phyloP scores from a whole-genome alignment of 768 basidiomycete genomes.

The Fistulinella prunicolor region DNA sequence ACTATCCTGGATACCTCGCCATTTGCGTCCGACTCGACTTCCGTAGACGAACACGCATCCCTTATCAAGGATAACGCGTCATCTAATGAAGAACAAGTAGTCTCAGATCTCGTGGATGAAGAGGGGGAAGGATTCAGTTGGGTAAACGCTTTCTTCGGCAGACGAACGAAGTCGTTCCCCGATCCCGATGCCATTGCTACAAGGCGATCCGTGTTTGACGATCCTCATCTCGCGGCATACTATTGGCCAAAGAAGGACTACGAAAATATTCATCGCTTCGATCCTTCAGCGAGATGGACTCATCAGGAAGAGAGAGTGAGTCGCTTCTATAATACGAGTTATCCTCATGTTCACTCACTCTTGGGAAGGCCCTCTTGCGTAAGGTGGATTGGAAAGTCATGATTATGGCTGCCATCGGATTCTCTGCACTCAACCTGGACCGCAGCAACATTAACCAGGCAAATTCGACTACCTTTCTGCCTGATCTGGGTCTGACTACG shows the following conservation, averaged over 20 bases:
- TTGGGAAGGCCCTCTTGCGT: constrained; percentile 41
- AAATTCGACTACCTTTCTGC: constrained; percentile 55
- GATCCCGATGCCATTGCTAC: constrained; percentile 43
- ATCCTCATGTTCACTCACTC: neutral
- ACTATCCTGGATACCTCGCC: neutral
- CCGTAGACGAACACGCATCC: neutral
- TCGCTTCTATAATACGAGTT: neutral
- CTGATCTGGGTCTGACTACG: constrained; percentile 52
- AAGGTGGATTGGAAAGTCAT: constrained; percentile 64
- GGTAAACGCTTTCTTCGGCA: constrained; percentile 5
- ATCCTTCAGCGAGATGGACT: constrained; percentile 59
- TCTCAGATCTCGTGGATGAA: neutral
- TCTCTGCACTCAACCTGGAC: constrained; percentile 55
- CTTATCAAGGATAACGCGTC: neutral
- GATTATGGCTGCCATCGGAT: constrained; percentile 53
- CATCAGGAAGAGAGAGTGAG: constrained; percentile 49
- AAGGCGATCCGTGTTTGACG: constrained; percentile 49
- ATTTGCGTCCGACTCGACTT: neutral
- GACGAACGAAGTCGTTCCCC: neutral
- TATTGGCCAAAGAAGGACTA: constrained; percentile 48
- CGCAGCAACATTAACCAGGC: constrained; percentile 55
- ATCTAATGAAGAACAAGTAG: neutral
- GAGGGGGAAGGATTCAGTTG: neutral
- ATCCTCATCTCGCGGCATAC: constrained; percentile 34
- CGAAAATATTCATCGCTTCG: constrained; percentile 57